These are phyloP conservation scores for Bacterosira constricta DNA, from an alignment of 108 stramenopile genomes.

Conservation along the genomic window DNA sequence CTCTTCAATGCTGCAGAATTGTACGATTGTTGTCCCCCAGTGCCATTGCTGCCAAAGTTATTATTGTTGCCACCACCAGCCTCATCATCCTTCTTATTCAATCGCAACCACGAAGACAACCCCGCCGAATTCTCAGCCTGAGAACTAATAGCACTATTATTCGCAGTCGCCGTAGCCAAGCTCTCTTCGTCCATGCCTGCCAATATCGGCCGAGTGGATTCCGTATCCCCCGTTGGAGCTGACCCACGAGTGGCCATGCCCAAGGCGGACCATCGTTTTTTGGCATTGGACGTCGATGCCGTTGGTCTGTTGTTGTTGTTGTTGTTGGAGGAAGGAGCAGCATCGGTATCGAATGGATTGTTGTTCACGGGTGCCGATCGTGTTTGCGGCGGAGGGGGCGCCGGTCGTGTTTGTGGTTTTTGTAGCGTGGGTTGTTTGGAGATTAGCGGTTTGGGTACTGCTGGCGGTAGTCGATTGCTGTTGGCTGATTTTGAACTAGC, in stretches of 20 bases:
- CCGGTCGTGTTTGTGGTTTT: neutral
- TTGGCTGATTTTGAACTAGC: no score
- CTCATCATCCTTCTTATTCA: slow-evolving; percentile 45
- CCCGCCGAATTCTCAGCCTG: slow-evolving; percentile 21
- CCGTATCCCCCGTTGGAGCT: neutral
- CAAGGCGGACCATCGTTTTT: neutral
- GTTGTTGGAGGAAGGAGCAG: neutral
- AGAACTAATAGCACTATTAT: neutral
- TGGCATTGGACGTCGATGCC: neutral
- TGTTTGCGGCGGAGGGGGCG: neutral
- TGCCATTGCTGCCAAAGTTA: neutral
- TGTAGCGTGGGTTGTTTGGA: neutral
- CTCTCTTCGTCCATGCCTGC: slow-evolving; percentile 21
- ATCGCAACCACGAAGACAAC: slow-evolving; percentile 40
- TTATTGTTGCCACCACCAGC: neutral
- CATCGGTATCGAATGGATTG: slow-evolving; percentile 17
- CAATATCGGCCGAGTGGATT: slow-evolving; percentile 12
- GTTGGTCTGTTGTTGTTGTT: neutral
- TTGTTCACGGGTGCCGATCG: neutral
- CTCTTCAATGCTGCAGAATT: neutral
- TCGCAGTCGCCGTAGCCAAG: neutral
- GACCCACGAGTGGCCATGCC: no score
- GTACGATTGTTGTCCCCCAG: neutral
- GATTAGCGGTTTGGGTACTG: slow-evolving; percentile 6
- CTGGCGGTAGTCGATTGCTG: no score